A percentile compares a stretch with the other conserved stretches of the same genome.
phyloP scores from a whole-genome alignment of 192 early-diverging fungal species.

The Coemansia sp. region DNA sequence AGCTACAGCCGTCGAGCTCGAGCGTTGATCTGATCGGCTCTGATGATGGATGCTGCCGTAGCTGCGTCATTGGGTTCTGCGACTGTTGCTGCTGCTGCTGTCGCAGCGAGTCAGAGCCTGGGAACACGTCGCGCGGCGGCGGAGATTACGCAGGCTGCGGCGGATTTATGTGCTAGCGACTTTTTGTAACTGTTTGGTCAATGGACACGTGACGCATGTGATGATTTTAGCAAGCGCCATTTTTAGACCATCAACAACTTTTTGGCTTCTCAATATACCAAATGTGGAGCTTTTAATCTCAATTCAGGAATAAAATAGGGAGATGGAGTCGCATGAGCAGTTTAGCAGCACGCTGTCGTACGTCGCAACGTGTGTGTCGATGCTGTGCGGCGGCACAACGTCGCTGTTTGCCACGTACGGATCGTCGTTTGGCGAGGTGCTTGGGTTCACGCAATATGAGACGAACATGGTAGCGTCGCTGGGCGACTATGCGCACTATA shows the following conservation, averaged over 20 bases:
- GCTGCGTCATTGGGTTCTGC: constrained; percentile 31
- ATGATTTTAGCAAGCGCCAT: no score
- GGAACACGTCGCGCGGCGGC: constrained; percentile 25
- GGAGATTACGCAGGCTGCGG: constrained; percentile 13
- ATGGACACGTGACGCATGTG: no score
- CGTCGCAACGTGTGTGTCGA: constrained; percentile 44
- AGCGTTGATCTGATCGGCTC: constrained; percentile 25
- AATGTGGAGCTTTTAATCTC: background rate
- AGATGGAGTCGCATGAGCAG: background rate
- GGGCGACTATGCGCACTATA: constrained; percentile 68
- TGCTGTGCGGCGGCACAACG: constrained; percentile 62
- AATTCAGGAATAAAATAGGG: no score
- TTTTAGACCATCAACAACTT: no score
- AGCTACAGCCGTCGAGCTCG: background rate
- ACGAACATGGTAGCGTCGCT: constrained; percentile 63
- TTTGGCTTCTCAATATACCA: background rate
- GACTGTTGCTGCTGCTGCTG: constrained; percentile 38
- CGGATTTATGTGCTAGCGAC: constrained; percentile 8
- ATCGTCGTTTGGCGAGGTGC: constrained; percentile 50
- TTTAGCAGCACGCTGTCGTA: constrained; percentile 51
- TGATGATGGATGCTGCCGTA: constrained; percentile 29
- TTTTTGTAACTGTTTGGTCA: background rate
- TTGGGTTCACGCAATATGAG: constrained; percentile 62
- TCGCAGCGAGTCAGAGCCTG: constrained; percentile 18
- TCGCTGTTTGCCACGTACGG: constrained; percentile 69